Evolutionary conservation across 306 rosid genomes (phyloP).

Genomic region (Abrus precatorius): DNA sequence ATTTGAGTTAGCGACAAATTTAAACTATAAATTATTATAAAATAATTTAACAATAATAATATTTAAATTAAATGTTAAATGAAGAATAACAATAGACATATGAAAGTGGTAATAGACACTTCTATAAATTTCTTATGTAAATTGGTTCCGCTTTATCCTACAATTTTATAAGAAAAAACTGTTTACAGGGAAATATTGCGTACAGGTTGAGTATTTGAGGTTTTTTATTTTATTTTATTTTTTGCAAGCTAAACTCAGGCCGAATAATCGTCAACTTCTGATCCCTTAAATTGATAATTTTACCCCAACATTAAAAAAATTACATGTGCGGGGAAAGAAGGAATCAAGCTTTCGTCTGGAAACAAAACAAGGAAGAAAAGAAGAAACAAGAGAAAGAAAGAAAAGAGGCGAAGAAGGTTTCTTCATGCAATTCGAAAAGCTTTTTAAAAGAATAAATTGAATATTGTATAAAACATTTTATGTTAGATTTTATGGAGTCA

Average conservation of each 20-base stretch:
- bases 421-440: slow-evolving; percentile 3
- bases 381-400: neutral
- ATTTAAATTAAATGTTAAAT: too few relatives aligned
- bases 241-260: neutral
- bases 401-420: neutral
- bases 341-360: neutral
- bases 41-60: too few relatives aligned
- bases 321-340: neutral
- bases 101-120: too few relatives aligned
- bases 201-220: neutral
- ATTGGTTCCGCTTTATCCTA: neutral
- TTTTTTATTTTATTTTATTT: neutral
- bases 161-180: neutral
- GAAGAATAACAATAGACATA: too few relatives aligned
- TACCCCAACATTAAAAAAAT: slow-evolving; percentile 1
- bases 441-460: too few relatives aligned
- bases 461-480: too few relatives aligned
- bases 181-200: neutral
- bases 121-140: neutral
- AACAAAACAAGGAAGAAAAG: neutral
- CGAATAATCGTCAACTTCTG: neutral
- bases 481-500: too few relatives aligned
- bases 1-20: neutral
- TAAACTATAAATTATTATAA: neutral
- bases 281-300: neutral